A percentile compares a stretch with the other conserved stretches of the same genome.
Conservation (phyloP, 225 moss, liverwort and hornwort species). For the Neckera pumila region DNA sequence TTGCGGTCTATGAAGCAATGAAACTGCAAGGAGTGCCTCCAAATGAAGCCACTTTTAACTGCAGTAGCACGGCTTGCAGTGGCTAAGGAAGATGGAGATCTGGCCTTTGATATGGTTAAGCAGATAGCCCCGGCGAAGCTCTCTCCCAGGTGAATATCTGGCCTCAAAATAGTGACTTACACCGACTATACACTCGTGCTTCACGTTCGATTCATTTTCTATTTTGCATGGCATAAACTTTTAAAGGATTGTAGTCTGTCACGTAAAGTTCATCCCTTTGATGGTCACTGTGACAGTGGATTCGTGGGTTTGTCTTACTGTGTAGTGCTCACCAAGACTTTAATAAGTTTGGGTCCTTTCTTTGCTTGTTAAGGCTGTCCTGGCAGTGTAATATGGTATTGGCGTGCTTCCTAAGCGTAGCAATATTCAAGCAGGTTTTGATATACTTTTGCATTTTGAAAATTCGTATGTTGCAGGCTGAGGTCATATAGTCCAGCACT, state of each 20-base stretch:
- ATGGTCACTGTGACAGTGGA: background rate
- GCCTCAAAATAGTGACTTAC: background rate
- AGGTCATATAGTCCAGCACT: constrained; percentile 90
- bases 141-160: constrained; percentile 45
- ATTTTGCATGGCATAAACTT: background rate
- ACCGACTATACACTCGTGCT: background rate
- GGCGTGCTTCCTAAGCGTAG: background rate
- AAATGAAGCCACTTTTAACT: constrained; percentile 93
- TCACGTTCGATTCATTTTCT: background rate
- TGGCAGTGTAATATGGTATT: background rate
- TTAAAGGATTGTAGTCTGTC: background rate
- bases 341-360: background rate
- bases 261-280: background rate
- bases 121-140: constrained; percentile 79
- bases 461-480: constrained; percentile 20
- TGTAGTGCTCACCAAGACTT: background rate
- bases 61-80: constrained; percentile 88
- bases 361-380: background rate
- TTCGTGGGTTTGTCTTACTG: background rate
- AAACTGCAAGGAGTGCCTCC: constrained; percentile 64
- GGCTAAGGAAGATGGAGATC: constrained; percentile 75
- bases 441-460: background rate
- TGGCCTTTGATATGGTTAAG: constrained; percentile 95
- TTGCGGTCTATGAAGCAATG: constrained; percentile 87
- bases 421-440: background rate